These are phyloP conservation scores for Neonectria hederae DNA, from an alignment of 2,329 filamentous ascomycete species.

Conservation along the genomic window DNA sequence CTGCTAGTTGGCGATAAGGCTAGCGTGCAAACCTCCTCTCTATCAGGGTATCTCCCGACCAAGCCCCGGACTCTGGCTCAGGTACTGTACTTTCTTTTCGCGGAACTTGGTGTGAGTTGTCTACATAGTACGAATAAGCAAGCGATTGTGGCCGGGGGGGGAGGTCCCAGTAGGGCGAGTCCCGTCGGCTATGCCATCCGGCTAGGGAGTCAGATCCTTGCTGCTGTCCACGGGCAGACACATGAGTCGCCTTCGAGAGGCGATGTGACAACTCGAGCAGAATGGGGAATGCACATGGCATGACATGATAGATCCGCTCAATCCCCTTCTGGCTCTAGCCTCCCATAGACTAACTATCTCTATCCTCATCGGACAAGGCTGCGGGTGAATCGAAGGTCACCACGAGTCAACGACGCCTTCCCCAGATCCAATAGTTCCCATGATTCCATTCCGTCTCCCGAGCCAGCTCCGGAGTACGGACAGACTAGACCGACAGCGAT, in stretches of 20 bases:
- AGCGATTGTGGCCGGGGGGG: conserved; percentile 14
- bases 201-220: no score
- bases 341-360: no score
- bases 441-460: conserved; percentile 5
- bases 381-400: conserved; percentile 1
- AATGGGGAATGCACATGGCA: not conserved
- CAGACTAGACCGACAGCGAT: not conserved
- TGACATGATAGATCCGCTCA: not conserved
- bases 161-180: conserved; percentile 3
- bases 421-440: conserved; percentile 14
- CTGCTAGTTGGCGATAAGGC: conserved; percentile 16
- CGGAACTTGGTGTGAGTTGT: conserved; percentile 2
- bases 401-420: not conserved
- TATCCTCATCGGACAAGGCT: not conserved
- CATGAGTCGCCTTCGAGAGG: not conserved
- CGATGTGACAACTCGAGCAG: not conserved
- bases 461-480: not conserved
- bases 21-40: conserved; percentile 15
- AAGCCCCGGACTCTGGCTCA: conserved; percentile 9
- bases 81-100: conserved; percentile 2
- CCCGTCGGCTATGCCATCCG: conserved; percentile 19
- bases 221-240: not conserved
- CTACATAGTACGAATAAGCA: not conserved
- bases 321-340: not conserved
- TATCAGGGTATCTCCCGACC: conserved; percentile 6